phyloP scores from a whole-genome alignment of 2,329 filamentous ascomycete species.

The Aspergillus quadricinctus region DNA sequence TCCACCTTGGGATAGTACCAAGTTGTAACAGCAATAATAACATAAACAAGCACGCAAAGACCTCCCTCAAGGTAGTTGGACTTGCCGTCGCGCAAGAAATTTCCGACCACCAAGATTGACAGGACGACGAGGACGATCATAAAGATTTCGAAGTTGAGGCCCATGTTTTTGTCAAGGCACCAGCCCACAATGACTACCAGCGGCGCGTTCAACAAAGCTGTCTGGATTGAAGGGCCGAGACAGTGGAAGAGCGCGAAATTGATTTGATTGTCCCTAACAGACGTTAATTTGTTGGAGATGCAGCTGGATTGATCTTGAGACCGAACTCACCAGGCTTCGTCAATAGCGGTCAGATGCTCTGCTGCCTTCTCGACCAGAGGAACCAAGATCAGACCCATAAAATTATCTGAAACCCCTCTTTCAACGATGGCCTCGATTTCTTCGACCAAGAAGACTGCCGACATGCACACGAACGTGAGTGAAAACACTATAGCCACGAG shows the following conservation, averaged over 20 bases:
- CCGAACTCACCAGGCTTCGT: constrained; percentile 68
- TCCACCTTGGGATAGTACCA: constrained; percentile 58
- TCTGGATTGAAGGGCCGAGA: constrained; percentile 82
- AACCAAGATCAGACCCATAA: constrained; percentile 70
- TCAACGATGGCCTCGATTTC: constrained; percentile 64
- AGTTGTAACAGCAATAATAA: constrained; percentile 58
- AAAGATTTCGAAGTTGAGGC: constrained; percentile 82
- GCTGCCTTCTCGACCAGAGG: constrained; percentile 80
- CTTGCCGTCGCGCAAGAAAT: constrained; percentile 82
- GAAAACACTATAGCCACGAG: constrained; percentile 61
- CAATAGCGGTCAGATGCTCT: constrained; percentile 77
- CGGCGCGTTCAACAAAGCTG: constrained; percentile 80
- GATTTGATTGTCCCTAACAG: constrained; percentile 52
- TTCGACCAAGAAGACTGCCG: constrained; percentile 68
- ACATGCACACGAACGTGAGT: constrained; percentile 65
- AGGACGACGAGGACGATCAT: constrained; percentile 78
- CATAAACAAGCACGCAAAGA: constrained; percentile 65
- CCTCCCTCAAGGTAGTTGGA: constrained; percentile 86
- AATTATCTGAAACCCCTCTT: constrained; percentile 52
- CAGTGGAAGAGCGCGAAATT: constrained; percentile 84
- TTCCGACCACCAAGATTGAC: constrained; percentile 79
- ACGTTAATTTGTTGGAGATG: constrained; percentile 2
- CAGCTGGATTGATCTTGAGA: neutral
- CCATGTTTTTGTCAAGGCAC: constrained; percentile 67
- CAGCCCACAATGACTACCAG: constrained; percentile 80